phyloP scores from a whole-genome alignment of 345 rosid genomes.

The Salix udensis region DNA sequence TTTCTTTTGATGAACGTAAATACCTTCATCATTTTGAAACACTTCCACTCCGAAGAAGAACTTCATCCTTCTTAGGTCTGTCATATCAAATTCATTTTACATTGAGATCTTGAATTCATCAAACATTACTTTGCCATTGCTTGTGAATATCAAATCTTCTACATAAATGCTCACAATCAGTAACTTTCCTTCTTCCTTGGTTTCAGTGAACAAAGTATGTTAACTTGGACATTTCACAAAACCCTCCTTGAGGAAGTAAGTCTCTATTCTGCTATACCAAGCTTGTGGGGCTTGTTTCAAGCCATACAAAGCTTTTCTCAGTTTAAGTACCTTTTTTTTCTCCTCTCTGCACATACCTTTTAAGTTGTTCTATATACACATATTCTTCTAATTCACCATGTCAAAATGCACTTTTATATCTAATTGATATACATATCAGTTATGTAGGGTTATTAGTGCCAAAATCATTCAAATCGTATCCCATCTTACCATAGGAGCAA shows the following conservation, averaged over 20 bases:
- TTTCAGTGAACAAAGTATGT: background rate
- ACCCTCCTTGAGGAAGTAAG: no score
- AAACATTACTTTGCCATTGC: background rate
- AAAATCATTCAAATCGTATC: background rate
- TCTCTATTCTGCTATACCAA: no score
- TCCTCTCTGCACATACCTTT: background rate
- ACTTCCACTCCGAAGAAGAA: background rate
- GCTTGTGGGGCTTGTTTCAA: no score
- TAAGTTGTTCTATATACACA: background rate
- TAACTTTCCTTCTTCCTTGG: background rate
- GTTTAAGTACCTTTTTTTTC: no score
- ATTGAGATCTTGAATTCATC: background rate
- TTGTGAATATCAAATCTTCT: background rate
- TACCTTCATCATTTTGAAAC: background rate
- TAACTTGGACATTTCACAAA: no score
- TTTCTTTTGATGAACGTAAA: background rate
- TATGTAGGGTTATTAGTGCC: background rate
- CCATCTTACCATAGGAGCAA: no score
- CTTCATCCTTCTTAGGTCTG: background rate
- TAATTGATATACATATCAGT: background rate
- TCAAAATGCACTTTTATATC: background rate
- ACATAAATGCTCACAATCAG: background rate
- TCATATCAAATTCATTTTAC: background rate
- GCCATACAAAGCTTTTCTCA: no score
- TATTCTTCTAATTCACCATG: background rate